phyloP scores from a whole-genome alignment of 148 eudicot species.

The Cornus suecica region DNA sequence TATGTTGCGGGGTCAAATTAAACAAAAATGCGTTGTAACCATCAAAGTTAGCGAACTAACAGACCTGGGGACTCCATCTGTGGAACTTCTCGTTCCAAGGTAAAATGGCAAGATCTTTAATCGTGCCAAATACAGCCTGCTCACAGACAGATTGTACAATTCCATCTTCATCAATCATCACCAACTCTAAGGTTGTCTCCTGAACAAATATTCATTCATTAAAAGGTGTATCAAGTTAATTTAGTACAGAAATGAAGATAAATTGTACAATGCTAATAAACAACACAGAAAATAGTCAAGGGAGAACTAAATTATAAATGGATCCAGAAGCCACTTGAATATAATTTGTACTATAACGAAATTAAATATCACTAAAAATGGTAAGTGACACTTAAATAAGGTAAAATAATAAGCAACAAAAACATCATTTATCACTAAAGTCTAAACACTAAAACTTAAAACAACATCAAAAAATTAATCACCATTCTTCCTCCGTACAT shows the following conservation, averaged over 20 bases:
- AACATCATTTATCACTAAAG: too few relatives aligned
- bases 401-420: too few relatives aligned
- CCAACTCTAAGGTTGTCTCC: slow-evolving; percentile 95
- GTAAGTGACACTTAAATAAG: too few relatives aligned
- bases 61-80: slow-evolving; percentile 50
- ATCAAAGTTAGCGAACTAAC: slow-evolving; percentile 12
- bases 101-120: slow-evolving; percentile 75
- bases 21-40: not conserved
- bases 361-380: too few relatives aligned
- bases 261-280: not conserved
- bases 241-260: not conserved
- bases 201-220: slow-evolving; percentile 28
- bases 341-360: too few relatives aligned
- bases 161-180: slow-evolving; percentile 73
- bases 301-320: not conserved
- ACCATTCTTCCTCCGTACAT: too few relatives aligned
- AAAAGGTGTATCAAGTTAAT: slow-evolving; percentile 7
- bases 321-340: not conserved
- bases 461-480: too few relatives aligned
- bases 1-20: not conserved
- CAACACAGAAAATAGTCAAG: not conserved
- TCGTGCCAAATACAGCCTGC: slow-evolving; percentile 90
- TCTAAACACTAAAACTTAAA: too few relatives aligned
- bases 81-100: slow-evolving; percentile 60
- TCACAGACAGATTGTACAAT: slow-evolving; percentile 80